phyloP scores from a whole-genome alignment of 345 rosid genomes.

The Lagerstroemia speciosa region DNA sequence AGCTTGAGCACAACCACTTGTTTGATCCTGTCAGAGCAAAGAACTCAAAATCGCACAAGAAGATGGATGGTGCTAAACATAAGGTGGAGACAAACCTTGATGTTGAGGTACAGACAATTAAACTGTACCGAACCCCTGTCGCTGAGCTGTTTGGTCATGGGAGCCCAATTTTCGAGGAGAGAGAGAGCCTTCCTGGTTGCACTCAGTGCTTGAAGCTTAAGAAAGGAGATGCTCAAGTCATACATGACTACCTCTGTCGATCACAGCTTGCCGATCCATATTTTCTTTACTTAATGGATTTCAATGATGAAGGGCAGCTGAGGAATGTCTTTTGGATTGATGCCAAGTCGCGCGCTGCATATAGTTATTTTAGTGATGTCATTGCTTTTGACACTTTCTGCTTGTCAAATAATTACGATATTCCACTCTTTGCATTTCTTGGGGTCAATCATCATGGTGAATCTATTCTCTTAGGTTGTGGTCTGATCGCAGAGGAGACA shows the following conservation, averaged over 20 bases:
- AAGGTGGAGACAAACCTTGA: slow-evolving; percentile 37
- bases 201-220: slow-evolving; percentile 47
- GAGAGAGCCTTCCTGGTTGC: slow-evolving; percentile 23
- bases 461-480: slow-evolving; percentile 55
- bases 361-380: slow-evolving; percentile 60
- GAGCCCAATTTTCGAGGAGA: slow-evolving; percentile 31
- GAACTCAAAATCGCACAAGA: slow-evolving; percentile 70
- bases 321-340: slow-evolving; percentile 83
- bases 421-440: slow-evolving; percentile 59
- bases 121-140: slow-evolving; percentile 48
- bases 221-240: slow-evolving; percentile 40
- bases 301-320: slow-evolving; percentile 52
- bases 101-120: slow-evolving; percentile 65
- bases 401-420: slow-evolving; percentile 44
- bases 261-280: slow-evolving; percentile 64
- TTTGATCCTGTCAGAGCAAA: slow-evolving; percentile 56
- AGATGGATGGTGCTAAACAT: slow-evolving; percentile 40
- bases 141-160: slow-evolving; percentile 37
- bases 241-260: slow-evolving; percentile 52
- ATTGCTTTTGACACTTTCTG: slow-evolving; percentile 53
- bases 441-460: slow-evolving; percentile 77
- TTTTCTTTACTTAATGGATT: slow-evolving; percentile 78
- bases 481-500: slow-evolving; percentile 54
- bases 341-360: slow-evolving; percentile 73
- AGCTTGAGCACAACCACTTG: slow-evolving; percentile 68